A percentile compares a stretch with the other conserved stretches of the same genome.
Evolutionary conservation across 139 green algal genomes (phyloP).

Genomic region (Picocystis salinarum): DNA sequence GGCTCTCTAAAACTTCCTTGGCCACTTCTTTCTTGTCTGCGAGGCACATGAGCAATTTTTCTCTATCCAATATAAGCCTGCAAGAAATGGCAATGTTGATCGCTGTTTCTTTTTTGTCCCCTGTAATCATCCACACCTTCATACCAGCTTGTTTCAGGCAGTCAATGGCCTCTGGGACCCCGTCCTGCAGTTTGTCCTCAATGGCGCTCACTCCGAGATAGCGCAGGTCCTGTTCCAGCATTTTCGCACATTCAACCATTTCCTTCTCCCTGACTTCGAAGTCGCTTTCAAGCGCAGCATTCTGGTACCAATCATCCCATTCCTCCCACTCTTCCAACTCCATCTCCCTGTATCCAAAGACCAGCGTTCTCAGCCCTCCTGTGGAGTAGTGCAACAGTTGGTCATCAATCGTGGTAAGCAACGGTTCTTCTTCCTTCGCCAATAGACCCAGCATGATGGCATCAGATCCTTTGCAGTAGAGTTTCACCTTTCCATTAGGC

Average conservation of each 20-base stretch:
- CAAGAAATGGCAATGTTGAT: constrained; percentile 84
- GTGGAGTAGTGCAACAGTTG: too few species aligned
- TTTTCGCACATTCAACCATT: constrained; percentile 10
- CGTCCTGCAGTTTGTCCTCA: constrained; percentile 86
- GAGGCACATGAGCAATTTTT: constrained; percentile 35
- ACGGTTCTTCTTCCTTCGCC: constrained; percentile 3
- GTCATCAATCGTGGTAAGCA: too few species aligned
- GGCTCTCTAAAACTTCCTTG: background rate
- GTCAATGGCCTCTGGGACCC: constrained; percentile 1
- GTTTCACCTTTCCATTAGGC: background rate
- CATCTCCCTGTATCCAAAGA: constrained; percentile 26
- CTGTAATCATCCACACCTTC: constrained; percentile 71
- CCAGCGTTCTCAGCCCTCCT: constrained; percentile 34
- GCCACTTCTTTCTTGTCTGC: constrained; percentile 17
- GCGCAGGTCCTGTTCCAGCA: constrained; percentile 30
- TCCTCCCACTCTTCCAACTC: constrained; percentile 14
- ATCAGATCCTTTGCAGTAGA: constrained; percentile 1
- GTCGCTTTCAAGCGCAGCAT: constrained; percentile 5
- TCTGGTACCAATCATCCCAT: constrained; percentile 37
- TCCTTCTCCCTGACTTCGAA: background rate
- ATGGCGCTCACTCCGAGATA: constrained; percentile 90
- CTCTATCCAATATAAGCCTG: constrained; percentile 46
- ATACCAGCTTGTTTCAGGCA: constrained; percentile 6
- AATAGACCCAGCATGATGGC: background rate
- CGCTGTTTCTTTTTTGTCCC: constrained; percentile 71